phyloP scores from a whole-genome alignment of 2,329 filamentous ascomycete species.

The Camillea tinctor region DNA sequence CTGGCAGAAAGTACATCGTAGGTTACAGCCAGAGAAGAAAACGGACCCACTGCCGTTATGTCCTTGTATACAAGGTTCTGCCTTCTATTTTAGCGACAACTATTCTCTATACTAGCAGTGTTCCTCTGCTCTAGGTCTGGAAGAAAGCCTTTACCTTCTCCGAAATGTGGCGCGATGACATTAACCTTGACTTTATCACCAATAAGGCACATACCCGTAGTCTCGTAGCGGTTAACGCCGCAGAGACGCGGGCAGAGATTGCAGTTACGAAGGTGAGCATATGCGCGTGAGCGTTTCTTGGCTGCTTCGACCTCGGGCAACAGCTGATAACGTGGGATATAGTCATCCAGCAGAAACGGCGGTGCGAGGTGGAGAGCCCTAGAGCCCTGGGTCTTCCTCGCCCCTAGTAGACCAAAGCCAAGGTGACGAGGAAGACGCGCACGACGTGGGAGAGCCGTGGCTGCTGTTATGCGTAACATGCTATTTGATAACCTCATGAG shows the following conservation, averaged over 20 bases:
- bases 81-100: slow-evolving; percentile 8
- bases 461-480: slow-evolving; percentile 3
- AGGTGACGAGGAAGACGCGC: slow-evolving; percentile 1
- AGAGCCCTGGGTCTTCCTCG: slow-evolving; percentile 2
- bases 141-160: slow-evolving; percentile 58
- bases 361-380: slow-evolving; percentile 52
- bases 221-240: slow-evolving; percentile 78
- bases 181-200: slow-evolving; percentile 73
- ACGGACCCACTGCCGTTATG: slow-evolving; percentile 78
- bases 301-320: slow-evolving; percentile 67
- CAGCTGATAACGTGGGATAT: slow-evolving; percentile 69
- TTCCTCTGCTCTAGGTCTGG: too few species aligned
- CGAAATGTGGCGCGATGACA: slow-evolving; percentile 82
- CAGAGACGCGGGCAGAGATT: slow-evolving; percentile 79
- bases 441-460: background rate
- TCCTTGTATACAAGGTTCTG: slow-evolving; percentile 78
- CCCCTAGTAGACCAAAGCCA: background rate
- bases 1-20: slow-evolving; percentile 76
- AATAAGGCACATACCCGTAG: slow-evolving; percentile 75
- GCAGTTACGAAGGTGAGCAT: slow-evolving; percentile 73
- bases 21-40: slow-evolving; percentile 75
- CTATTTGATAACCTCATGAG: slow-evolving; percentile 24
- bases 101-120: too few species aligned
- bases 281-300: slow-evolving; percentile 71
- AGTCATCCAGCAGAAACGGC: slow-evolving; percentile 71